These are phyloP conservation scores for Aspergillus pseudoviridinutans DNA, from an alignment of 2,329 filamentous ascomycete genomes.

Conservation along the genomic window DNA sequence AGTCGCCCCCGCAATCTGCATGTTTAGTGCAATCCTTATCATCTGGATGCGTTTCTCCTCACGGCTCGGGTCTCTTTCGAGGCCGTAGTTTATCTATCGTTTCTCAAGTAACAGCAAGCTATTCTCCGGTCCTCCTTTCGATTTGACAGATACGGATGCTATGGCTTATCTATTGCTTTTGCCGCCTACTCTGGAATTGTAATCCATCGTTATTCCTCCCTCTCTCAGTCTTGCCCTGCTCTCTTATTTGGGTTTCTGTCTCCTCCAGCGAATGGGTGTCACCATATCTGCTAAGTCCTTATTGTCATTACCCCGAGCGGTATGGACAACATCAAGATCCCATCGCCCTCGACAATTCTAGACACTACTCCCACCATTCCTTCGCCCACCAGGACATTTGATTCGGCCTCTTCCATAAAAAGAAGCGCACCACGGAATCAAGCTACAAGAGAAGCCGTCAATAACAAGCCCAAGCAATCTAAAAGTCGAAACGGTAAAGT, in stretches of 20 bases:
- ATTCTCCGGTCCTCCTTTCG: slow-evolving; percentile 5
- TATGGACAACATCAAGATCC: slow-evolving; percentile 59
- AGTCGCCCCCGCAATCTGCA: slow-evolving; percentile 22
- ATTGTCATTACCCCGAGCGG: slow-evolving; percentile 17
- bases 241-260: not conserved
- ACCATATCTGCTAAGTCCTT: slow-evolving; percentile 5
- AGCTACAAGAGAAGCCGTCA: slow-evolving; percentile 5
- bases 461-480: slow-evolving; percentile 64
- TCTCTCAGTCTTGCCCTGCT: not conserved
- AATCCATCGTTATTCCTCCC: not conserved
- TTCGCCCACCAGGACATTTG: slow-evolving; percentile 23
- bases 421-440: slow-evolving; percentile 14
- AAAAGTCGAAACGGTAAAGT: slow-evolving; percentile 70
- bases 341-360: slow-evolving; percentile 54
- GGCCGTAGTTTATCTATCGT: slow-evolving; percentile 19
- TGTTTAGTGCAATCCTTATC: slow-evolving; percentile 19
- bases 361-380: slow-evolving; percentile 28
- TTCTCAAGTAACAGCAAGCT: slow-evolving; percentile 3
- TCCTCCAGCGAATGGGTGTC: not conserved
- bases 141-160: slow-evolving; percentile 6
- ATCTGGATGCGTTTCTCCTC: slow-evolving; percentile 19
- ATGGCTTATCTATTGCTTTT: slow-evolving; percentile 12
- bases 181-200: not conserved
- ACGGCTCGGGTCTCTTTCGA: slow-evolving; percentile 11
- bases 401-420: slow-evolving; percentile 24